These are phyloP conservation scores for Phytophthora idaei DNA, from an alignment of 352 stramenopile species.

Conservation along the genomic window DNA sequence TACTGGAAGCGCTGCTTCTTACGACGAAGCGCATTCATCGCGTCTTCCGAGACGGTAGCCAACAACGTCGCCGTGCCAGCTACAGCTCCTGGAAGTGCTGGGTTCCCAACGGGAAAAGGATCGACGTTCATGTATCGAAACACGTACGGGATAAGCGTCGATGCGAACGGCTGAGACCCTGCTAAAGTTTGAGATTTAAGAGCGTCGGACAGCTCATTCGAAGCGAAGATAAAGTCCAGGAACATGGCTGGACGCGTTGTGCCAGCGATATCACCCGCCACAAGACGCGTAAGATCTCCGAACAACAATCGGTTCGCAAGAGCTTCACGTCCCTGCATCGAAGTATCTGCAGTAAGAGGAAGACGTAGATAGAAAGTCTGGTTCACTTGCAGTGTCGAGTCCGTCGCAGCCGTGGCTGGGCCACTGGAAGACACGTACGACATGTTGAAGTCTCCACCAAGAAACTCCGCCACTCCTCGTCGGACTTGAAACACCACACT, in stretches of 20 bases:
- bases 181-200: constrained; percentile 17
- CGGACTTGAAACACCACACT: constrained; percentile 56
- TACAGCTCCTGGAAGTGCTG: constrained; percentile 27
- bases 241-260: constrained; percentile 41
- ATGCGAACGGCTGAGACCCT: constrained; percentile 21
- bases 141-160: constrained; percentile 47
- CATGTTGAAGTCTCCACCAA: constrained; percentile 38
- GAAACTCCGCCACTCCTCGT: constrained; percentile 46
- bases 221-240: constrained; percentile 47
- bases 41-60: constrained; percentile 38
- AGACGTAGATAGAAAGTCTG: constrained; percentile 48
- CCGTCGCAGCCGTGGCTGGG: neutral
- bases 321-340: constrained; percentile 27
- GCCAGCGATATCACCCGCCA: constrained; percentile 11
- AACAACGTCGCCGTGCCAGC: constrained; percentile 26
- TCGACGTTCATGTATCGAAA: constrained; percentile 56
- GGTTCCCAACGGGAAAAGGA: constrained; percentile 47
- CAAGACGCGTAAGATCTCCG: constrained; percentile 42
- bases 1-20: constrained; percentile 55
- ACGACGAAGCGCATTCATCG: constrained; percentile 38
- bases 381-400: constrained; percentile 47
- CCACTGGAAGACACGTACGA: constrained; percentile 17
- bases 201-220: constrained; percentile 9
- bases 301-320: constrained; percentile 53
- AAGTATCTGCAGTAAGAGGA: constrained; percentile 19